Evolutionary conservation across 202 grass and related monocot species (phyloP).

Genomic region (Cymbopogon flexuosus): DNA sequence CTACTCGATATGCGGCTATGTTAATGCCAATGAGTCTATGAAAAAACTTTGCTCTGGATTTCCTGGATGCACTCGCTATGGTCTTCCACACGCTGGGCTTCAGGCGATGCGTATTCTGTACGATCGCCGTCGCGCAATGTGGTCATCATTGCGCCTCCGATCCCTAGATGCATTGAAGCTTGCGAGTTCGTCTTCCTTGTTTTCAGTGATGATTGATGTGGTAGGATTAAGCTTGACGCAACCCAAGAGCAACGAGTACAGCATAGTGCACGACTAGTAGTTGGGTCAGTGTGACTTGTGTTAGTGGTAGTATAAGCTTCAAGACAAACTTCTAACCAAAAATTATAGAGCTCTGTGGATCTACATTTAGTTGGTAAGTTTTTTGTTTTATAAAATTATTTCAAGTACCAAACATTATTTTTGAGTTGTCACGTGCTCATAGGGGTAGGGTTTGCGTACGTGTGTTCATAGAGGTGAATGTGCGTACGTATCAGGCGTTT

Average conservation of each 20-base stretch:
- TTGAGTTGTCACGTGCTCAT: no score
- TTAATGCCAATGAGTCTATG: not conserved
- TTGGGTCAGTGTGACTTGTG: not conserved
- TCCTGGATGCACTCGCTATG: not conserved
- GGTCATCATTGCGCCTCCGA: slow-evolving; percentile 13
- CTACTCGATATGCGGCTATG: not conserved
- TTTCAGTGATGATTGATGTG: slow-evolving; percentile 13
- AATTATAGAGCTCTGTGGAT: no score
- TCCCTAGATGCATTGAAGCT: slow-evolving; percentile 31
- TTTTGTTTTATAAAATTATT: no score
- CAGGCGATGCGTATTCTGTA: not conserved
- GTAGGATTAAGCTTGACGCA: slow-evolving; percentile 22
- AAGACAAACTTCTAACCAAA: no score
- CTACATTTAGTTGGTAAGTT: no score
- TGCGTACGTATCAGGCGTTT: no score
- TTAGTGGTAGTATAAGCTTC: not conserved
- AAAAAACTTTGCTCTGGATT: not conserved
- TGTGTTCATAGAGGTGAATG: no score
- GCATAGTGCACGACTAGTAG: no score
- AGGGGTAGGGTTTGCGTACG: no score
- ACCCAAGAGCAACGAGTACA: slow-evolving; percentile 11
- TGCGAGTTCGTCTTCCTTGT: not conserved
- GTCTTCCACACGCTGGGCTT: not conserved
- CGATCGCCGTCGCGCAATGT: not conserved
- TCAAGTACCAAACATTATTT: no score